Conservation (phyloP, 2,329 filamentous ascomycete species). For the Monosporascus cannonballus region DNA sequence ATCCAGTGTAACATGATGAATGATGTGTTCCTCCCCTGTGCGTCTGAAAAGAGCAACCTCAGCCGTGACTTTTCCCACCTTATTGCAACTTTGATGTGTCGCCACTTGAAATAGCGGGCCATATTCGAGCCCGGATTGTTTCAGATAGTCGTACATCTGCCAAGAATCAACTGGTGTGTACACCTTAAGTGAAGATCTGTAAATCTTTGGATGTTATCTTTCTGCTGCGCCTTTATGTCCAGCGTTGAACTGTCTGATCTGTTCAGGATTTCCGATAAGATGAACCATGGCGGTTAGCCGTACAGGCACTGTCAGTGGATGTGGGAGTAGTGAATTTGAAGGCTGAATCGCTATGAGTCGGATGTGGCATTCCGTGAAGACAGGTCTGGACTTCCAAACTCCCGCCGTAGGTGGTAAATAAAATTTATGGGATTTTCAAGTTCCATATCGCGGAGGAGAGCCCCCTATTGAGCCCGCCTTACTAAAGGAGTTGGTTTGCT, state of each 20-base stretch:
- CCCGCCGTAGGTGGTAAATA: background rate
- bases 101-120: constrained; percentile 1
- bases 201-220: background rate
- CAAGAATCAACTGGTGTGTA: background rate
- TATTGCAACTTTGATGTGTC: background rate
- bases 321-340: constrained; percentile 6
- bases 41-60: background rate
- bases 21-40: constrained; percentile 1
- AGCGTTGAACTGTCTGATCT: background rate
- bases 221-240: background rate
- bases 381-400: constrained; percentile 8
- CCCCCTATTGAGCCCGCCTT: background rate
- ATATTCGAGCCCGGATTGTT: constrained; percentile 4
- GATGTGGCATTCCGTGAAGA: background rate
- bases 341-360: background rate
- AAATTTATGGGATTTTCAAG: constrained; percentile 4
- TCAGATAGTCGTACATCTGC: constrained; percentile 5
- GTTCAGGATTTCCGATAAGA: constrained; percentile 1
- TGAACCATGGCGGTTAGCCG: constrained; percentile 7
- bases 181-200: background rate
- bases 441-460: too few relatives aligned
- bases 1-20: constrained; percentile 11
- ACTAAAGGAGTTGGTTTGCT: constrained; percentile 3
- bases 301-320: background rate
- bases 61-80: constrained; percentile 1